phyloP scores from a whole-genome alignment of 176 grass and related monocot species.

The Lolium multiflorum region DNA sequence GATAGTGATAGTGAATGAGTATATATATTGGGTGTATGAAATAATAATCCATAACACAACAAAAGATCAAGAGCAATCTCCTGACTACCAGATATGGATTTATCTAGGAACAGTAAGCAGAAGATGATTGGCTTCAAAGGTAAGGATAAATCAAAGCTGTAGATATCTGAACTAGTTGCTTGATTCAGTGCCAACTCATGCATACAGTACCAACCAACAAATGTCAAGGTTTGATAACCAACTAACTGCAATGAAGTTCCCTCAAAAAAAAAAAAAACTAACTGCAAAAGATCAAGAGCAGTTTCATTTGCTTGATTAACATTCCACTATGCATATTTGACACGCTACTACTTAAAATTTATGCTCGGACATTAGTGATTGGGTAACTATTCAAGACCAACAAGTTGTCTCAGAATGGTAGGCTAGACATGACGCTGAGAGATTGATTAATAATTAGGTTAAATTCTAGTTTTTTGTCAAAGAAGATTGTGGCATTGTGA shows the following conservation, averaged over 20 bases:
- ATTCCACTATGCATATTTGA: background rate
- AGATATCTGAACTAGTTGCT: constrained; percentile 12
- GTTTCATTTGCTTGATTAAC: too few relatives aligned
- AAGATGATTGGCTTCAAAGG: constrained; percentile 9
- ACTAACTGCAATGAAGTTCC: constrained; percentile 27
- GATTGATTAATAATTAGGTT: constrained; percentile 9
- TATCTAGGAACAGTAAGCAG: constrained; percentile 18
- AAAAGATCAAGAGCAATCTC: background rate
- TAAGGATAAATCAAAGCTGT: constrained; percentile 15
- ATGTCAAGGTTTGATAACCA: background rate
- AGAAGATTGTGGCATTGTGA: constrained; percentile 18
- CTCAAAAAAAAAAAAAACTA: too few relatives aligned
- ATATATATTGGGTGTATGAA: constrained; percentile 17
- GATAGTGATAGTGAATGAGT: constrained; percentile 17
- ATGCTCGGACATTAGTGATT: background rate
- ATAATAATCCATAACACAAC: constrained; percentile 29
- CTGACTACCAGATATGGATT: constrained; percentile 11
- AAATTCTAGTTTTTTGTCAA: background rate
- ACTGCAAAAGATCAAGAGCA: too few relatives aligned
- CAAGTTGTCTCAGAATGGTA: constrained; percentile 1
- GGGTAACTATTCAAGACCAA: constrained; percentile 24
- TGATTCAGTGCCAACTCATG: constrained; percentile 3
- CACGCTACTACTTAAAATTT: background rate
- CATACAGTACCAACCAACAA: constrained; percentile 12
- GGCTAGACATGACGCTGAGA: background rate